phyloP scores from a whole-genome alignment of 1,139 yeast genomes.

The Blastobotrys malaysiensis region DNA sequence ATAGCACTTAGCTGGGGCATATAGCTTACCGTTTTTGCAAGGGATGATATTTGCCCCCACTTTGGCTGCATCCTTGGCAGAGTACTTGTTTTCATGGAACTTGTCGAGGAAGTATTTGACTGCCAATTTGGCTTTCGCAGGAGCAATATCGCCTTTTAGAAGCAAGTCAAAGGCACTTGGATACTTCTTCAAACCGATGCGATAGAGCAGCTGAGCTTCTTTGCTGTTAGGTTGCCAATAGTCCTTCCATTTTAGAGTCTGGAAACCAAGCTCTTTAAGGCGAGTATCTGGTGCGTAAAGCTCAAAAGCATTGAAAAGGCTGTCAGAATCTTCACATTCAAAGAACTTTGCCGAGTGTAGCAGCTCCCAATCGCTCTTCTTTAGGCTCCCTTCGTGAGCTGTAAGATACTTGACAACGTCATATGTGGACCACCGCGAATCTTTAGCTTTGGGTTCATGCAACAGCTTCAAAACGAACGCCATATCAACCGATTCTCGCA shows the following conservation, averaged over 20 bases:
- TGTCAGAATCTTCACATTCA: constrained; percentile 18
- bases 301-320: constrained; percentile 20
- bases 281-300: constrained; percentile 33
- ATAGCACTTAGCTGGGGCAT: constrained; percentile 29
- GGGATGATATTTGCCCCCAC: constrained; percentile 24
- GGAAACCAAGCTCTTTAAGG: constrained; percentile 29
- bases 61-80: constrained; percentile 14
- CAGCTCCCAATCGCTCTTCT: constrained; percentile 30
- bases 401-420: constrained; percentile 36
- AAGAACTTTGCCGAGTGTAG: constrained; percentile 30
- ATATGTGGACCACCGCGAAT: constrained; percentile 31
- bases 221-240: constrained; percentile 28
- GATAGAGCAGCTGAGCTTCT: constrained; percentile 30
- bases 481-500: constrained; percentile 39
- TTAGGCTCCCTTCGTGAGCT: constrained; percentile 26
- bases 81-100: constrained; percentile 24
- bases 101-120: constrained; percentile 29
- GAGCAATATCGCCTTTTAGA: constrained; percentile 10
- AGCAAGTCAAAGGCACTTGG: constrained; percentile 30
- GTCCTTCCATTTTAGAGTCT: constrained; percentile 29
- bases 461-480: constrained; percentile 35
- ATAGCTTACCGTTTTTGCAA: constrained; percentile 13
- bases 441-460: constrained; percentile 24
- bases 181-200: constrained; percentile 29
- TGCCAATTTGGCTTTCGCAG: constrained; percentile 23